These are phyloP conservation scores for Clonostachys byssicola DNA, from an alignment of 2,329 filamentous ascomycete species.

Conservation along the genomic window DNA sequence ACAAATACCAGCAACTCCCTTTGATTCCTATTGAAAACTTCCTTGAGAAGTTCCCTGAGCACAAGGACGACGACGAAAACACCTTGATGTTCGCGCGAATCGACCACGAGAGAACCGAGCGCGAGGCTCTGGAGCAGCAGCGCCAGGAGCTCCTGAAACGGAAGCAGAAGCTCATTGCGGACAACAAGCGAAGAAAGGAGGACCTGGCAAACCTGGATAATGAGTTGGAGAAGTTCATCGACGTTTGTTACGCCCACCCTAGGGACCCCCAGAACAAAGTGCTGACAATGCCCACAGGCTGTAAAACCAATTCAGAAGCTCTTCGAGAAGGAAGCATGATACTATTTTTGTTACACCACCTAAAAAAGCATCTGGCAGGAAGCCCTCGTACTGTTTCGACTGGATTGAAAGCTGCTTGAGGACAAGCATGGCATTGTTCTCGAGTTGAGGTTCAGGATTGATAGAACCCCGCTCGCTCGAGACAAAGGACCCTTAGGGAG, in stretches of 20 bases:
- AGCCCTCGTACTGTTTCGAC: no score
- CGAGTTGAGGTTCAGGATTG: no score
- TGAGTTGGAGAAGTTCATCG: conserved; percentile 90
- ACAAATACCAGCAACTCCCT: conserved; percentile 83
- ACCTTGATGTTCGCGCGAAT: conserved; percentile 86
- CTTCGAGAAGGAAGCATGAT: conserved; percentile 68
- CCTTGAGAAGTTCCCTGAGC: conserved; percentile 69
- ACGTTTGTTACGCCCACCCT: conserved; percentile 47
- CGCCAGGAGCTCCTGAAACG: conserved; percentile 69
- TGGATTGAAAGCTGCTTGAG: no score
- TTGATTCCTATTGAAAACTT: conserved; percentile 84
- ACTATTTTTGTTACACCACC: not conserved
- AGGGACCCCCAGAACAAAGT: not conserved
- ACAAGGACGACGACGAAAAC: conserved; percentile 68
- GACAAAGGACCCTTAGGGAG: no score
- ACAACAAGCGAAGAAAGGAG: conserved; percentile 90
- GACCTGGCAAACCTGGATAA: conserved; percentile 88
- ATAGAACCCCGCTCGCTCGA: no score
- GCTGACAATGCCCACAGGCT: conserved; percentile 45
- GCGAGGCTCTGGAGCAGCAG: conserved; percentile 80
- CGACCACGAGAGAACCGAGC: conserved; percentile 81
- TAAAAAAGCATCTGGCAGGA: not conserved
- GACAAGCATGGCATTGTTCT: no score
- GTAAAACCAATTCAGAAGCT: conserved; percentile 85
- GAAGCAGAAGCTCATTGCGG: conserved; percentile 58